Evolutionary conservation across 306 rosid genomes (phyloP).

Genomic region (Mimosa pudica): DNA sequence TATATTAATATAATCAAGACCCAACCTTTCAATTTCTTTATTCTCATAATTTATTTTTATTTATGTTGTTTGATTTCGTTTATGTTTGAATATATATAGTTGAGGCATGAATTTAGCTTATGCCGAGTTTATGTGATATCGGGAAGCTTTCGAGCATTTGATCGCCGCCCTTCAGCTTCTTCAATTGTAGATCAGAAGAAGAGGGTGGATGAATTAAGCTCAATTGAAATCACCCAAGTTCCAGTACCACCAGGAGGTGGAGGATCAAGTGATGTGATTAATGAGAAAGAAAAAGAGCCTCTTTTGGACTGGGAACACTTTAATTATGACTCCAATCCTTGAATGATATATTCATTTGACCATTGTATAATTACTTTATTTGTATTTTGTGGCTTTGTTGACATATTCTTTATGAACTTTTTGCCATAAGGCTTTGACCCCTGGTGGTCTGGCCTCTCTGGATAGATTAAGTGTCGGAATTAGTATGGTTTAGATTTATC

Average conservation of each 20-base stretch:
- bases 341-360: background rate
- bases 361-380: background rate
- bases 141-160: slow-evolving; percentile 71
- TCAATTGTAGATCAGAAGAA: background rate
- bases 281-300: slow-evolving; percentile 31
- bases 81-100: slow-evolving; percentile 30
- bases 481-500: background rate
- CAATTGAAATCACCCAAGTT: slow-evolving; percentile 40
- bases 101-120: slow-evolving; percentile 76
- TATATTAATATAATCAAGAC: background rate
- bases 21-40: background rate
- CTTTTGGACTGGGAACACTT: slow-evolving; percentile 54
- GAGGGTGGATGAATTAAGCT: slow-evolving; percentile 30
- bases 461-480: background rate
- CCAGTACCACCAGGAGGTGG: slow-evolving; percentile 27
- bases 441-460: background rate
- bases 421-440: background rate
- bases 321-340: background rate
- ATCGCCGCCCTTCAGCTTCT: slow-evolving; percentile 58
- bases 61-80: background rate
- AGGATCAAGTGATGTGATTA: slow-evolving; percentile 24
- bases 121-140: slow-evolving; percentile 75
- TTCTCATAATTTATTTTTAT: background rate
- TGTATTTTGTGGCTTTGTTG: background rate
- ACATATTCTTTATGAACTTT: background rate